These are phyloP conservation scores for Cyberlindnera xylosilytica DNA, from an alignment of 805 yeast genomes.

Conservation along the genomic window DNA sequence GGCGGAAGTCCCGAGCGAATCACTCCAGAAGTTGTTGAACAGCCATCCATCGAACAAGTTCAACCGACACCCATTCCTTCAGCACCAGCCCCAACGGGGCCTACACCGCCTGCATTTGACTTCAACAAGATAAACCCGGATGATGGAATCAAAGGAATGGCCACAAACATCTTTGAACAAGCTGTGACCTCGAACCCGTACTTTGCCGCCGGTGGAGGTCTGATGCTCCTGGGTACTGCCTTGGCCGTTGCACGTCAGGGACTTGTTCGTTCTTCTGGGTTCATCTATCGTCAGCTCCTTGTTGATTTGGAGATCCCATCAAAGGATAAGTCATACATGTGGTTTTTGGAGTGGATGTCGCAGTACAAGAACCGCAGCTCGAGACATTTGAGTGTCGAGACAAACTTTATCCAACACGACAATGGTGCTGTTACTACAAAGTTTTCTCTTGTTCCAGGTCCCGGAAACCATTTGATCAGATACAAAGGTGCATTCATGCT, in stretches of 20 bases:
- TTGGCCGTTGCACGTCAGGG: conserved; percentile 76
- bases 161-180: conserved; percentile 42
- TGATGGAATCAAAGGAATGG: conserved; percentile 30
- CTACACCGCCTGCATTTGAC: conserved; percentile 24
- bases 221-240: conserved; percentile 92
- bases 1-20: neutral
- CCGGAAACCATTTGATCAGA: conserved; percentile 85
- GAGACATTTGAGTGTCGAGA: conserved; percentile 87
- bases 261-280: conserved; percentile 54
- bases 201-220: conserved; percentile 97
- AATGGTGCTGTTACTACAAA: conserved; percentile 88
- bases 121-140: conserved; percentile 21
- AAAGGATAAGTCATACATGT: conserved; percentile 86
- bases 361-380: conserved; percentile 70
- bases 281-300: conserved; percentile 76
- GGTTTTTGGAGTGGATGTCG: conserved; percentile 98
- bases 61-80: conserved; percentile 1
- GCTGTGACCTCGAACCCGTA: conserved; percentile 78
- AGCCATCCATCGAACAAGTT: neutral
- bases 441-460: conserved; percentile 93
- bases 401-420: conserved; percentile 82
- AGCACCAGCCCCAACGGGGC: conserved; percentile 7
- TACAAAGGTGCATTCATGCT: conserved; percentile 87
- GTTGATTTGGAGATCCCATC: conserved; percentile 93
- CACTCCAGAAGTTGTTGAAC: neutral